phyloP scores from a whole-genome alignment of 176 grass and related monocot genomes.

The Zoysia japonica region DNA sequence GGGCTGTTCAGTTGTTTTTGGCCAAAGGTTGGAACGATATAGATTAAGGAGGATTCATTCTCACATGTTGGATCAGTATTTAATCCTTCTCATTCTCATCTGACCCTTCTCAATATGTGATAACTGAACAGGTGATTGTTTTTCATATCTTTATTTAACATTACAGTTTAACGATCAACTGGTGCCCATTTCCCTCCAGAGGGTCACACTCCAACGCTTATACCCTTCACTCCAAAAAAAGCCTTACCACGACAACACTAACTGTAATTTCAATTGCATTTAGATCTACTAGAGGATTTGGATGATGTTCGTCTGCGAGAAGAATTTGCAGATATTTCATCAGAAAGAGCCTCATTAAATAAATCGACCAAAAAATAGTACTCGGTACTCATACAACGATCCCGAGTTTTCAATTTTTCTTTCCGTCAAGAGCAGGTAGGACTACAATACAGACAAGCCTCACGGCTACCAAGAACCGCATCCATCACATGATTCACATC shows the following conservation, averaged over 20 bases:
- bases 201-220: neutral
- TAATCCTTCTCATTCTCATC: too few species aligned
- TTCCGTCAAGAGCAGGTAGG: neutral
- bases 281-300: neutral
- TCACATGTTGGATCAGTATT: too few species aligned
- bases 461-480: neutral
- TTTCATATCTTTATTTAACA: too few species aligned
- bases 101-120: too few species aligned
- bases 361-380: neutral
- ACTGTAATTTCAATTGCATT: neutral
- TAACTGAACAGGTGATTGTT: too few species aligned
- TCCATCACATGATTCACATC: neutral
- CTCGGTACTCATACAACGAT: too few species aligned
- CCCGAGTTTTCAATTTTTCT: slow-evolving; percentile 1
- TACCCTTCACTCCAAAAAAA: too few species aligned
- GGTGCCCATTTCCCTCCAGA: neutral
- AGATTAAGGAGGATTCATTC: too few species aligned
- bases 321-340: neutral
- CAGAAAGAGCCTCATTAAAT: neutral
- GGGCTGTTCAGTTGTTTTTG: too few species aligned
- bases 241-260: too few species aligned
- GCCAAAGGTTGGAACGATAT: too few species aligned
- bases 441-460: slow-evolving; percentile 14
- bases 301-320: neutral
- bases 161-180: too few species aligned